phyloP scores from a whole-genome alignment of 495 filamentous ascomycete genomes.

The Annulohypoxylon moriforme region DNA sequence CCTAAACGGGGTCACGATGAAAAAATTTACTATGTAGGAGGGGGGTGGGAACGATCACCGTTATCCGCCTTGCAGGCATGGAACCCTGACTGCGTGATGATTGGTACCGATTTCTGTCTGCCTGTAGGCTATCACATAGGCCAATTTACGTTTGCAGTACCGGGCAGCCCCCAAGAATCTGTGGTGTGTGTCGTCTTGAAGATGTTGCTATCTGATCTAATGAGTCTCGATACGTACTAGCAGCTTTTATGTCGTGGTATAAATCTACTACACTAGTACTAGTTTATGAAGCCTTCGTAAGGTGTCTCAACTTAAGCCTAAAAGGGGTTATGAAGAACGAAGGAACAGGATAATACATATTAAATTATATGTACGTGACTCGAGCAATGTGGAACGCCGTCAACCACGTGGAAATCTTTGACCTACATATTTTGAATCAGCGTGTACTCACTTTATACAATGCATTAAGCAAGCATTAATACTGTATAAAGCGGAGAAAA shows the following conservation, averaged over 20 bases:
- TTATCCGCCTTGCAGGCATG: constrained; percentile 39
- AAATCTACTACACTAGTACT: background rate
- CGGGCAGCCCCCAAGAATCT: constrained; percentile 25
- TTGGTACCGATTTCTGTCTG: constrained; percentile 35
- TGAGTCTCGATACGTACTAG: background rate
- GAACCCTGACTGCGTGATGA: constrained; percentile 24
- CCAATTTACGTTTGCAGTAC: constrained; percentile 25
- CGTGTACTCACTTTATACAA: constrained; percentile 10
- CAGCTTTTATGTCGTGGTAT: constrained; percentile 16
- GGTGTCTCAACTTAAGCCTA: constrained; percentile 6
- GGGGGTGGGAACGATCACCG: constrained; percentile 34
- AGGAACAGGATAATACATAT: background rate
- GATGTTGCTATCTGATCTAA: constrained; percentile 22
- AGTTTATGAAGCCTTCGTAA: background rate
- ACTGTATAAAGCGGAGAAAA: constrained; percentile 43
- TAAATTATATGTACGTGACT: background rate
- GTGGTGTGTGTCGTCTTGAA: background rate
- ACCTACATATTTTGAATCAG: constrained; percentile 23
- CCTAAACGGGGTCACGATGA: constrained; percentile 21
- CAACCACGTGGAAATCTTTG: constrained; percentile 37
- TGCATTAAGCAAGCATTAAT: constrained; percentile 35
- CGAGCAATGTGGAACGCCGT: constrained; percentile 29
- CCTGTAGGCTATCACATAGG: constrained; percentile 38
- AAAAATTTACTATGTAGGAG: constrained; percentile 8
- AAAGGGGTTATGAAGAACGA: constrained; percentile 1